Base-by-base conservation (phyloP, 768 basidiomycete genomes). In the Russula ochroleuca region DNA sequence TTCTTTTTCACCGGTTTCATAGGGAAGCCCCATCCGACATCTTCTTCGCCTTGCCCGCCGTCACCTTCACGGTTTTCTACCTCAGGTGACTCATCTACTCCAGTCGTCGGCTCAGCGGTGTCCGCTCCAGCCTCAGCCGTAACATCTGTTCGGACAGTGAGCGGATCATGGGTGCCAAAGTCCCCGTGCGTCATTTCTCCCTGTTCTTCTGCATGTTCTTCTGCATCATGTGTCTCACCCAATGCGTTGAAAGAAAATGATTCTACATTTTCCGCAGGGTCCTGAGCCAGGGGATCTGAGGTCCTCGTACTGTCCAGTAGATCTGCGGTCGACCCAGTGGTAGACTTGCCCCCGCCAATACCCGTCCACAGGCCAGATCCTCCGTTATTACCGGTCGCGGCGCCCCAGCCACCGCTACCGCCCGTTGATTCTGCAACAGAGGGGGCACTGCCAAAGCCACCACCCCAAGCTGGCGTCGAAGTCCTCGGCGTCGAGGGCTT, bases 1-100 rank as follows among this genome's bases (percentile, higher is more conserved):
- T 59, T 62, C 66, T 68, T 68, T 66, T 67, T 67, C 21, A 6
- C 2, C 43, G n/a, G n/a, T n/a, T 56, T 67, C 14, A 45, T 14
- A 7, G 52, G n/a, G 5, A 33, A 6, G 10, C 8, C 35, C 66
- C 59, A 59, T 0, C 53, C 59, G 4, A 57, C 59, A 1, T 68
- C 60, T 37, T 57, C 56, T 17, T 28, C 45, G 17, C n/a, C 60
- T 21, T 57, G 64, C 1, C n/a, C 61, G 9, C 14, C 43, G 21
- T 21, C 67, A 15, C 61, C 67, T 6, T 15, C 59, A 38, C 38
- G 62, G 14, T 13, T 43, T 6, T 35, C 68, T 40, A 37, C 64
- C 19, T 65, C 65, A 28, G 67, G 54, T 41, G 51, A 61, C 13
- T 59, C 60, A 13, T 31, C 65, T 11, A 25, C 35, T n/a, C 54